These are phyloP conservation scores for Penicillium sp. DNA, from an alignment of 2,329 filamentous ascomycete species.

Conservation along the genomic window DNA sequence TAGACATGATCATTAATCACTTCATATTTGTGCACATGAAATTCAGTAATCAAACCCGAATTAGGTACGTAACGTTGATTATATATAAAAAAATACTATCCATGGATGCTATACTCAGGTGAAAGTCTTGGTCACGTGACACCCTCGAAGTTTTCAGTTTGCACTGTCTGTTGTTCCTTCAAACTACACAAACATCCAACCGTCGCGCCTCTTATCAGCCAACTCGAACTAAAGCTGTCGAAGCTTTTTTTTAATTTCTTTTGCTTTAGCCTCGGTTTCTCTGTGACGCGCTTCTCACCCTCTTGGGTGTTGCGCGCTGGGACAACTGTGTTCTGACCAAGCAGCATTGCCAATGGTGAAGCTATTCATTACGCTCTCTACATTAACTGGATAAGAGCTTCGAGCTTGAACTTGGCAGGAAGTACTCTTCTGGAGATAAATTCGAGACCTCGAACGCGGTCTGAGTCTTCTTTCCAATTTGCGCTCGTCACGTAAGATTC, in stretches of 20 bases:
- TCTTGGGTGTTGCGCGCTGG: constrained; percentile 15
- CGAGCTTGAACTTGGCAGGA: neutral
- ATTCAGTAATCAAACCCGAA: no score
- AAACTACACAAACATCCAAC: constrained; percentile 42
- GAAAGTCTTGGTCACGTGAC: constrained; percentile 10
- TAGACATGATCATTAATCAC: neutral
- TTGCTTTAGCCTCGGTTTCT: neutral
- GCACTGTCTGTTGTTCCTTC: constrained; percentile 43
- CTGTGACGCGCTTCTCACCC: constrained; percentile 15
- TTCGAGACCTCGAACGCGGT: neutral
- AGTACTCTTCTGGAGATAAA: neutral
- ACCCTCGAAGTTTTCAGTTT: constrained; percentile 29
- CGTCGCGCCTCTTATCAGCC: constrained; percentile 29
- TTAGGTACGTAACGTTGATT: neutral
- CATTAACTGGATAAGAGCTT: constrained; percentile 5
- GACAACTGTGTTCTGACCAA: neutral
- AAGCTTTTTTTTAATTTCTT: neutral
- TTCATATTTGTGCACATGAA: neutral
- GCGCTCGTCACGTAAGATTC: neutral
- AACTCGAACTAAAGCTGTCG: constrained; percentile 14
- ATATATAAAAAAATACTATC: neutral
- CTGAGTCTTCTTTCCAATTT: no score
- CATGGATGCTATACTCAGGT: neutral
- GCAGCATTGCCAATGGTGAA: neutral
- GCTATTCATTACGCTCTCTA: neutral